phyloP scores from a whole-genome alignment of 2,329 filamentous ascomycete genomes.

The Colletotrichum australisinense region DNA sequence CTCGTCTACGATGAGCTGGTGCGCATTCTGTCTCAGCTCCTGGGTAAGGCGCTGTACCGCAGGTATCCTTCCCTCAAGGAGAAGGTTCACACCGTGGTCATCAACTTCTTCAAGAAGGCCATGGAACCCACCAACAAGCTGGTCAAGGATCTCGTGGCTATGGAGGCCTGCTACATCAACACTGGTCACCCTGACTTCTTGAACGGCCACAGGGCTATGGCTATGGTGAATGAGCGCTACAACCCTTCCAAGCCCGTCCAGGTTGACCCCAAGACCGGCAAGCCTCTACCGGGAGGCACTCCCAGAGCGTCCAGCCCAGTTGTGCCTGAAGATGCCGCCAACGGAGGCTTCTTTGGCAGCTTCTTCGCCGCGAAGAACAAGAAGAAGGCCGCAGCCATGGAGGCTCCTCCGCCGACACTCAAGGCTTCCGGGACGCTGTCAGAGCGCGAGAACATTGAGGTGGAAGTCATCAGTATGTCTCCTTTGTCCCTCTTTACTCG shows the following conservation, averaged over 20 bases:
- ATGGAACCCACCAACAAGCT: conserved; percentile 99
- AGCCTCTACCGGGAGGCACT: conserved; percentile 79
- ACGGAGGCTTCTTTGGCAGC: conserved; percentile 93
- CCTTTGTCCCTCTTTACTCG: background rate
- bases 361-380: conserved; percentile 99
- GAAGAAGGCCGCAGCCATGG: conserved; percentile 99
- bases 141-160: conserved; percentile 89
- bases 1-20: conserved; percentile 98
- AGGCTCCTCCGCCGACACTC: conserved; percentile 89
- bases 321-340: conserved; percentile 65
- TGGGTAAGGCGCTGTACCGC: conserved; percentile 89
- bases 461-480: conserved; percentile 94
- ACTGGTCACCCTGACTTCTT: conserved; percentile 98
- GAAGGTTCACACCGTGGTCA: conserved; percentile 94
- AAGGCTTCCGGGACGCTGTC: conserved; percentile 95
- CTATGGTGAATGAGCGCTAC: conserved; percentile 95
- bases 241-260: conserved; percentile 86
- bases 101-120: conserved; percentile 95
- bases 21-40: conserved; percentile 89
- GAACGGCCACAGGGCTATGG: conserved; percentile 97
- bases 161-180: conserved; percentile 99
- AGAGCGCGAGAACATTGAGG: conserved; percentile 94
- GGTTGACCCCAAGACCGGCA: conserved; percentile 98
- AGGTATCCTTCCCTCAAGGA: conserved; percentile 96
- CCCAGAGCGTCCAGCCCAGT: conserved; percentile 84